phyloP scores from a whole-genome alignment of 768 basidiomycete species.

The Suillus cothurnatus region DNA sequence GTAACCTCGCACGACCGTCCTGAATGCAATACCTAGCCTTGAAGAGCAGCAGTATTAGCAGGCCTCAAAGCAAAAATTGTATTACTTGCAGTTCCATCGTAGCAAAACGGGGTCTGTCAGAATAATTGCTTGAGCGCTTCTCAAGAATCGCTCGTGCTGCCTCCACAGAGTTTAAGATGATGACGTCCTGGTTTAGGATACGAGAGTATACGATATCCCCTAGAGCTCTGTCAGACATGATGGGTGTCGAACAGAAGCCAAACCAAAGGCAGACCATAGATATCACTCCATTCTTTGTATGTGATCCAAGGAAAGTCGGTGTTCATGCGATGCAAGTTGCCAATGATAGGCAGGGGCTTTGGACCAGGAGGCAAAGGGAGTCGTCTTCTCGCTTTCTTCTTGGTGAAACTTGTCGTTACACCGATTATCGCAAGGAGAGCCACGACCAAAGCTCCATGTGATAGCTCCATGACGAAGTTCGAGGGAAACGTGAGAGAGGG shows the following conservation, averaged over 20 bases:
- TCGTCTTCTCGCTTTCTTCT: conserved; percentile 4
- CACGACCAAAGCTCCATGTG: background rate
- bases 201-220: conserved; percentile 46
- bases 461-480: background rate
- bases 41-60: conserved; percentile 16
- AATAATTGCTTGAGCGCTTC: conserved; percentile 44
- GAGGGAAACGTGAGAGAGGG: background rate
- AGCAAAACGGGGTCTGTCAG: conserved; percentile 37
- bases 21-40: conserved; percentile 42
- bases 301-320: conserved; percentile 31
- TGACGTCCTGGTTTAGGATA: conserved; percentile 43
- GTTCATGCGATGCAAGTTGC: conserved; percentile 48
- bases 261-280: conserved; percentile 21
- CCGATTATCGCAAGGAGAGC: background rate
- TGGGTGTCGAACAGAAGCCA: background rate
- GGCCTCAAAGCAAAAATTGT: background rate
- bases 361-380: conserved; percentile 54
- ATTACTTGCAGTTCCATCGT: conserved; percentile 41
- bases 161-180: conserved; percentile 43
- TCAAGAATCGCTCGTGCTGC: conserved; percentile 44
- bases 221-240: conserved; percentile 12
- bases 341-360: conserved; percentile 44
- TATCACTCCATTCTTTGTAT: conserved; percentile 26
- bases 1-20: conserved; percentile 39
- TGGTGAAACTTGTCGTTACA: background rate